Evolutionary conservation across 176 grass and related monocot species (phyloP), one percentile per base, ranked within the genome.

Genomic region (Rhynchospora breviuscula): DNA sequence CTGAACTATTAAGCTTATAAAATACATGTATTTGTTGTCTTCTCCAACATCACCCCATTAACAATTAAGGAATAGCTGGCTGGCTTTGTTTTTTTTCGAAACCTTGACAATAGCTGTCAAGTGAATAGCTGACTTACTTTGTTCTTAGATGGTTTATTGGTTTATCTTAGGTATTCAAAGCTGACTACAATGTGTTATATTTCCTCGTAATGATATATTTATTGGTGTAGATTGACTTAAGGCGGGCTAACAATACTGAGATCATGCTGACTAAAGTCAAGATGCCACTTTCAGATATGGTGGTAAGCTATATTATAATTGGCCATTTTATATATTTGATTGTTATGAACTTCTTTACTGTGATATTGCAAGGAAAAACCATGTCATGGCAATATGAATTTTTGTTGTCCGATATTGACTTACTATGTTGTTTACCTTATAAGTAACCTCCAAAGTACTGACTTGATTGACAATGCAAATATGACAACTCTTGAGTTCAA

Each of bases 211-310:
- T 49, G 18, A 51, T 54, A 59, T 54, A 57, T 78, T 31, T 25
- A 57, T 88, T 17, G 87, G 47, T 88, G 85, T 87, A 98, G 95
- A 87, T 99, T 83, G 96, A 99, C 49, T 85, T 99, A 85, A 93
- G 93, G 89, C 90, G 96, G 35, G 96, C 93, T 80, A 99, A 99
- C 81, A 99, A 99, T 87, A 92, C 91, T 43, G 93, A 93, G 80
- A 99, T 99, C 86, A 99, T 99, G 96, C 79, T 99, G 66, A 93
- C 91, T 64, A 99, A 99, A 91, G 91, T 99, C 76, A 99, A 99
- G 79, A 99, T 99, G 91, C 96, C 96, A 43, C 83, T 95, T 58
- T 53, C 96, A 78, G 96, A 99, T 72, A 86, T 99, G 85, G 90
- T 99, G 93, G 96, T 99, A 95, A 89, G 86, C 60, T 63, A 79